A percentile compares a stretch with the other conserved stretches of the same genome.
Evolutionary conservation across 164 flowering plant genomes (phyloP).

Genomic region (Santalum album): DNA sequence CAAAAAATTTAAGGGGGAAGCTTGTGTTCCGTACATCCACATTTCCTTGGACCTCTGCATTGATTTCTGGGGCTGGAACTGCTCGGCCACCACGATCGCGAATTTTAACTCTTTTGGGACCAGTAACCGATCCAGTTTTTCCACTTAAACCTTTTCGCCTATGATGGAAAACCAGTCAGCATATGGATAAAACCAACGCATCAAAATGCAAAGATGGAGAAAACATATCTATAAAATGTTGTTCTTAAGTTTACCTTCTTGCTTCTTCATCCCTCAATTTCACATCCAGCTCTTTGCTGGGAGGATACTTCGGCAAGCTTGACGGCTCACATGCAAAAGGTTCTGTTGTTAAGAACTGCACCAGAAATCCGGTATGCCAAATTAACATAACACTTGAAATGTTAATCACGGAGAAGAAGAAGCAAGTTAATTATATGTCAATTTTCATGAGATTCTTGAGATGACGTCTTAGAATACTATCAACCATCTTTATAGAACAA

Average conservation of each 20-base stretch:
- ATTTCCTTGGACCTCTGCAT: constrained; percentile 78
- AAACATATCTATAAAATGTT: not conserved
- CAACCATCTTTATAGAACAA: not conserved
- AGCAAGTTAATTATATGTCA: too few species aligned
- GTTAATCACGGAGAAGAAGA: too few species aligned
- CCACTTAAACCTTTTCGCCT: constrained; percentile 55
- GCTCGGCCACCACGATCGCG: constrained; percentile 63
- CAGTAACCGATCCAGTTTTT: constrained; percentile 43
- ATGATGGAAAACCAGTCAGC: constrained; percentile 6
- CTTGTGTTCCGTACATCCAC: constrained; percentile 60
- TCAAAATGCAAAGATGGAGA: not conserved
- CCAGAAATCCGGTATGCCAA: too few species aligned
- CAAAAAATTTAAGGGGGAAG: not conserved
- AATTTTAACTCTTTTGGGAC: constrained; percentile 32
- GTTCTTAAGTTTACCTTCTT: constrained; percentile 45
- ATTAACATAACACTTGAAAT: too few species aligned
- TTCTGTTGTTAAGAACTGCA: constrained; percentile 64
- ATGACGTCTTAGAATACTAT: too few species aligned
- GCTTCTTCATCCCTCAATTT: constrained; percentile 63
- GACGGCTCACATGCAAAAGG: constrained; percentile 87
- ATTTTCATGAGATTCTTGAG: too few species aligned
- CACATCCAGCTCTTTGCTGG: constrained; percentile 89
- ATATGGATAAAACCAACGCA: not conserved
- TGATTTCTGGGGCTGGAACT: constrained; percentile 87
- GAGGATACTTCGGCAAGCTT: constrained; percentile 85